Conservation (phyloP, 192 early-diverging fungal genomes). For the Diversispora epigaea region DNA sequence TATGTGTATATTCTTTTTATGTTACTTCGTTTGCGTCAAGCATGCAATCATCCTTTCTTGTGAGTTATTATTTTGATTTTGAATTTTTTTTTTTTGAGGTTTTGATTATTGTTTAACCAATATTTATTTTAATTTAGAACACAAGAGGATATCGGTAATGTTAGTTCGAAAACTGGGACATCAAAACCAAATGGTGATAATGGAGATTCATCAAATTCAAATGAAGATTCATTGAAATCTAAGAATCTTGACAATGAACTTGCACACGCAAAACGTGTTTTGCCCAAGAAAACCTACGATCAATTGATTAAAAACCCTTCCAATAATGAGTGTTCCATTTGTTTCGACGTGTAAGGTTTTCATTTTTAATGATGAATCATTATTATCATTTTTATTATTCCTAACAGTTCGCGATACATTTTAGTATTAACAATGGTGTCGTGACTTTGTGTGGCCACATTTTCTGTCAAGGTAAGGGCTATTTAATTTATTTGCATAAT, state of each 20-base stretch:
- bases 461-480: neutral
- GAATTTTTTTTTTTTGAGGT: too few relatives aligned
- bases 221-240: too few relatives aligned
- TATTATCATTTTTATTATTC: neutral
- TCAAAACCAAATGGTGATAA: neutral
- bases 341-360: conserved; percentile 30
- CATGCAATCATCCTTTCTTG: conserved; percentile 52
- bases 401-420: neutral
- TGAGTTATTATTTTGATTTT: neutral
- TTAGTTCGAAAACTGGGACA: neutral
- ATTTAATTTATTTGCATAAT: neutral
- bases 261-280: neutral
- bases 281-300: neutral
- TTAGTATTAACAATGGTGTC: neutral
- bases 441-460: neutral
- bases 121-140: neutral
- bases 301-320: neutral
- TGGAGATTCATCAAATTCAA: neutral
- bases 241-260: neutral
- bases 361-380: neutral
- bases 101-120: neutral
- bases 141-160: neutral
- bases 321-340: conserved; percentile 39
- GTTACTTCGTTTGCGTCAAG: conserved; percentile 52
- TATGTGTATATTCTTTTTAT: conserved; percentile 53